These are phyloP conservation scores for Coprinopsis strossmayeri DNA, from an alignment of 768 basidiomycete species.

Conservation along the genomic window DNA sequence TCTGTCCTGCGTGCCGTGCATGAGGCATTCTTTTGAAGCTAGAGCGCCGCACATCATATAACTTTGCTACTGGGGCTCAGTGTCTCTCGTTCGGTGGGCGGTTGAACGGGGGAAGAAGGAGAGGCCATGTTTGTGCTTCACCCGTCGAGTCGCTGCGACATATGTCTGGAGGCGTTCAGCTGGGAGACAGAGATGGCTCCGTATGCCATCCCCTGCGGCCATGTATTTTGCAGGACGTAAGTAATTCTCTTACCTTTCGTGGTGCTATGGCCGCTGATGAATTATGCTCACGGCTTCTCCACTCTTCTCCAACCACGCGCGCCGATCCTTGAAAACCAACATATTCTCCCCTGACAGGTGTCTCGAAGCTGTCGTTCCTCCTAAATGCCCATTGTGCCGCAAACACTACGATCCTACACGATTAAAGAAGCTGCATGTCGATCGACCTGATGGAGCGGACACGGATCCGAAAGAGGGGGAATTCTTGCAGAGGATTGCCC, in stretches of 20 bases:
- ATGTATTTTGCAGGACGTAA: constrained; percentile 67
- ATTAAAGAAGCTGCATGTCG: constrained; percentile 65
- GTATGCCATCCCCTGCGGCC: constrained; percentile 71
- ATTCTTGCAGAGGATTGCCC: constrained; percentile 28
- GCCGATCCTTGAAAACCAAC: no score
- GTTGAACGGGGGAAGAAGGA: background rate
- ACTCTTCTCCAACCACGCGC: no score
- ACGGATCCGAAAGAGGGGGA: constrained; percentile 27
- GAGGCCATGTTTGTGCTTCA: constrained; percentile 51
- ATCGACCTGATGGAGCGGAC: constrained; percentile 30
- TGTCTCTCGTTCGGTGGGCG: background rate
- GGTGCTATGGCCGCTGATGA: background rate
- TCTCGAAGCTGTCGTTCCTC: constrained; percentile 42
- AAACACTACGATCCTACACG: constrained; percentile 50
- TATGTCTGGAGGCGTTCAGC: constrained; percentile 62
- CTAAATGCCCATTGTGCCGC: constrained; percentile 61
- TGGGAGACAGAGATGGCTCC: constrained; percentile 49
- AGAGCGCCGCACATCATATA: background rate
- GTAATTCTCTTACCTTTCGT: constrained; percentile 19
- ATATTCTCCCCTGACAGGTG: constrained; percentile 33
- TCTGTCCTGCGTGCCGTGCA: background rate
- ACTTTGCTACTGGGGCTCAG: background rate
- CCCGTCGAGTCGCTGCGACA: constrained; percentile 67
- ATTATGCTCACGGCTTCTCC: no score
- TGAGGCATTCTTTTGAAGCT: background rate